phyloP scores from a whole-genome alignment of 306 rosid species.

The Hippophae tibetana region DNA sequence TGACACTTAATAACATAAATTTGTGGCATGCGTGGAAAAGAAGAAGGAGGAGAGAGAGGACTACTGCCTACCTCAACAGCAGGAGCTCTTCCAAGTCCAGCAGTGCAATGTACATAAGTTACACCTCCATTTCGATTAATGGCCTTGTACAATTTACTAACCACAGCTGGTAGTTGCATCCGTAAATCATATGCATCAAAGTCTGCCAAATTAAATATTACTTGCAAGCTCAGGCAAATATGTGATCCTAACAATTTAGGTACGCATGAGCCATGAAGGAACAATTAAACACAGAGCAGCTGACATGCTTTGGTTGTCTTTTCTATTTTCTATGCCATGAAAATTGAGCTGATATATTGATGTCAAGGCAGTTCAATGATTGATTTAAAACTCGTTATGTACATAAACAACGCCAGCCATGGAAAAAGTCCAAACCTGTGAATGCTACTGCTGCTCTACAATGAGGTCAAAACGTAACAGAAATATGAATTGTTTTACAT shows the following conservation, averaged over 20 bases:
- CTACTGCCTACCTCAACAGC: slow-evolving; percentile 55
- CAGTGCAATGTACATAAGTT: slow-evolving; percentile 89
- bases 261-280: neutral
- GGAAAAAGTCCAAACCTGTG: neutral
- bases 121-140: slow-evolving; percentile 73
- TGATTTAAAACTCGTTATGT: neutral
- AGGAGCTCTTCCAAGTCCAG: slow-evolving; percentile 99
- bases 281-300: neutral
- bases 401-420: neutral
- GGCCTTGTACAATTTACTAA: slow-evolving; percentile 70
- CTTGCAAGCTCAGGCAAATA: slow-evolving; percentile 7
- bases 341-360: neutral
- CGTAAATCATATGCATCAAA: slow-evolving; percentile 83
- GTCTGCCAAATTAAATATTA: slow-evolving; percentile 47
- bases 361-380: neutral
- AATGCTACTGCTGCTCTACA: neutral
- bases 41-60: slow-evolving; percentile 5
- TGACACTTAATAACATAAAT: neutral
- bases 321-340: neutral
- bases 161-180: slow-evolving; percentile 63
- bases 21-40: slow-evolving; percentile 2
- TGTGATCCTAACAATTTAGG: neutral
- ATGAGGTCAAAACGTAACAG: neutral
- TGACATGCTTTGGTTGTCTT: neutral
- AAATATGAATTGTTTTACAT: neutral